Evolutionary conservation across 495 filamentous ascomycete genomes (phyloP), one percentile per base, ranked within the genome.

Genomic region (Antarctomyces pellizariae): DNA sequence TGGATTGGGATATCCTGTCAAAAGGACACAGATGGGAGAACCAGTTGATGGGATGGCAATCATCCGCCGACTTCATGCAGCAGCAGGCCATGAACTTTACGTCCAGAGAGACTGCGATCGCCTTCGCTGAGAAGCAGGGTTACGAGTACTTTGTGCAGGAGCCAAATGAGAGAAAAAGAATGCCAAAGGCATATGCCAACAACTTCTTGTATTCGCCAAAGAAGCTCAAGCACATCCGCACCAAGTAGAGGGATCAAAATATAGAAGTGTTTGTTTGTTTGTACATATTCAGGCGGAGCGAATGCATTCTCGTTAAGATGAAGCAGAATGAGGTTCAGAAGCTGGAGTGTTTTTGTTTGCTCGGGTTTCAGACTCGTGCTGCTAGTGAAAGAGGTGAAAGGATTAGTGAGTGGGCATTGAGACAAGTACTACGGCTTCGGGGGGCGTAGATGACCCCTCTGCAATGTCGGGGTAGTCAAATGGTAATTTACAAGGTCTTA

Each of bases 91-190:
- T 99, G 32, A 70, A 68, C 45, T 99, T 99, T 64, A 77, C 75
- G 52, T 60, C 57, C 27, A 95, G 91, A 61, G 83, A 99, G 47
- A 83, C 90, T 41, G 86, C 86, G 35, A 83, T 99, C 36, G 48
- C 57, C 10, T 99, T 99, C 42, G 86, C 86, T 11, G 73, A 92
- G 57, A 99, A 92, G 63, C 89, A 99, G 46, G 86, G 89, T 18
- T 99, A 95, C 45, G 84, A 95, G 43, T 99, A 93, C 50, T 93
- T 91, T 50, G 78, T 95, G 12, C 86, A 95, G 57, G 86, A 95
- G 54, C 84, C 83, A 3, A 93, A 92, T 41, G 64, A 66, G 54
- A 62, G 86, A 46, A 69, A 65, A 33, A 70, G 92, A 32, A 58
- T 71, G 7, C 76, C 82, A 22, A 95, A 99, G 60, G 73, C 76